A percentile compares a stretch with the other conserved stretches of the same genome.
phyloP scores from a whole-genome alignment of 176 grass and related monocot species.

The Carex scoparia region DNA sequence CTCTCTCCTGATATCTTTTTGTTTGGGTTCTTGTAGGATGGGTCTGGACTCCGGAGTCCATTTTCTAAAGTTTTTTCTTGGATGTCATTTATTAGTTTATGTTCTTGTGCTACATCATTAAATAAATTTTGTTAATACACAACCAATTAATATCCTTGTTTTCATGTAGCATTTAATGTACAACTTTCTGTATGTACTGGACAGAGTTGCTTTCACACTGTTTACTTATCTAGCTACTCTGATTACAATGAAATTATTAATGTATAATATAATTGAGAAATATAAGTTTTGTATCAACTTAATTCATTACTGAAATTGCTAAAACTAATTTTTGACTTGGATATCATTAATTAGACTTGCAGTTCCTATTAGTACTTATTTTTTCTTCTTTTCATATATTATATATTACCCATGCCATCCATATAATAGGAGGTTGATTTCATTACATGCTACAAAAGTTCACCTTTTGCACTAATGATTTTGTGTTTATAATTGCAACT shows the following conservation, averaged over 20 bases:
- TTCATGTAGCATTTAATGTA: not conserved
- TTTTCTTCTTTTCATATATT: too few species aligned
- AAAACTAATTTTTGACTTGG: too few species aligned
- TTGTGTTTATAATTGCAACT: too few species aligned
- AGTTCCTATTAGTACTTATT: too few species aligned
- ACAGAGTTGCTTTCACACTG: not conserved
- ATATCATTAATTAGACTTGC: too few species aligned
- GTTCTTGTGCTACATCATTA: constrained; percentile 4
- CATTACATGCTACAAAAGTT: too few species aligned
- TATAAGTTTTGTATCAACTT: too few species aligned
- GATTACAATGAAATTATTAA: not conserved
- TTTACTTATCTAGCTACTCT: not conserved
- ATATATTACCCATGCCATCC: too few species aligned
- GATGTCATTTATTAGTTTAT: constrained; percentile 18
- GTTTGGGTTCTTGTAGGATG: constrained; percentile 21
- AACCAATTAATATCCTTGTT: not conserved
- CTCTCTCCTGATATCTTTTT: constrained; percentile 22
- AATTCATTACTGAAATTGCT: too few species aligned
- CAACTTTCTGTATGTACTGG: not conserved
- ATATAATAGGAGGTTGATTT: too few species aligned
- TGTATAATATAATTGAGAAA: too few species aligned
- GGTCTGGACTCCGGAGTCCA: not conserved
- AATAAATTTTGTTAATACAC: not conserved
- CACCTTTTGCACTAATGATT: too few species aligned
- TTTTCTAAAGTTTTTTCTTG: not conserved